Evolutionary conservation across 1,284 basidiomycete genomes (phyloP).

Genomic region (Marasmius fiardii): DNA sequence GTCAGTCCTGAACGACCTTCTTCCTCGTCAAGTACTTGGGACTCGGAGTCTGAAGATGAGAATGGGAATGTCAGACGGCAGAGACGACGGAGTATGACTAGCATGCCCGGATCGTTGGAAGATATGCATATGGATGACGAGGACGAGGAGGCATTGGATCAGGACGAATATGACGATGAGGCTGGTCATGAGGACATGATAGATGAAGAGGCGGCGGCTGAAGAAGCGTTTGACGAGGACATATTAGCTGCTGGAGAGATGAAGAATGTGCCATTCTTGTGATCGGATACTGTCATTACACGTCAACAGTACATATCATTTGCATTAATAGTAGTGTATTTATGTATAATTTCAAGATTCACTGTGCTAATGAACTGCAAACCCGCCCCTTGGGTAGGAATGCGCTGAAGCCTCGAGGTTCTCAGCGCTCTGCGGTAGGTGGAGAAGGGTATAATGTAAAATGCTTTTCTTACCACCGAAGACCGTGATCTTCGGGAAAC

Average conservation of each 20-base stretch:
- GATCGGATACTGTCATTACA: slow-evolving; percentile 12
- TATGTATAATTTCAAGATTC: no score
- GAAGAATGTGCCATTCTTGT: slow-evolving; percentile 79
- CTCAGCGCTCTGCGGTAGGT: no score
- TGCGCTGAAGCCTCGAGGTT: no score
- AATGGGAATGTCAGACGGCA: slow-evolving; percentile 37
- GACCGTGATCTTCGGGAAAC: no score
- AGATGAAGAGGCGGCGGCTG: slow-evolving; percentile 49
- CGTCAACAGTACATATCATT: not conserved
- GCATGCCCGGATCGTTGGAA: slow-evolving; percentile 80
- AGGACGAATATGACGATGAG: slow-evolving; percentile 27
- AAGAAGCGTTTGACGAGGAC: slow-evolving; percentile 77
- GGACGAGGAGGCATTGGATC: slow-evolving; percentile 36
- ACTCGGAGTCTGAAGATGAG: slow-evolving; percentile 56
- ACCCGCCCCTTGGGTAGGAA: no score
- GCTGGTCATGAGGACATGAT: slow-evolving; percentile 27
- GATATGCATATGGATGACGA: slow-evolving; percentile 53
- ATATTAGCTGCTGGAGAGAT: slow-evolving; percentile 80
- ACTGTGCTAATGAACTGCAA: no score
- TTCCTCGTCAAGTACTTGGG: slow-evolving; percentile 40
- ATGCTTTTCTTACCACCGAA: no score
- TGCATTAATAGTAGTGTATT: no score
- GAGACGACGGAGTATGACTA: slow-evolving; percentile 62
- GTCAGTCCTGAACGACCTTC: slow-evolving; percentile 48
- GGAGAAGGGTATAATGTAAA: no score